Evolutionary conservation across 768 basidiomycete species (phyloP).

Genomic region (Leccinum sublutescens): DNA sequence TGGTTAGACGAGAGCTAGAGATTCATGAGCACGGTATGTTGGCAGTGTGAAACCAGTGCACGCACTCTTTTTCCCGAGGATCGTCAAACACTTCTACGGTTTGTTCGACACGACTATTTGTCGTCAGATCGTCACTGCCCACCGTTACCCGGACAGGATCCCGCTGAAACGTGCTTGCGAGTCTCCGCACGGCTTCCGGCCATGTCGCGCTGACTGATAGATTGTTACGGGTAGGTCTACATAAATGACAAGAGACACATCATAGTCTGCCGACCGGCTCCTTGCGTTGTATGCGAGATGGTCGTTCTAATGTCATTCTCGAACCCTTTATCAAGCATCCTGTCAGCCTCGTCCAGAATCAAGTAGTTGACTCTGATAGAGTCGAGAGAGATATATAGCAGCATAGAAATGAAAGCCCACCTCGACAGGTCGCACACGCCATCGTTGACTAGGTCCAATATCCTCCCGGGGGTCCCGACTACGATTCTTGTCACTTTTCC

Average conservation of each 20-base stretch:
- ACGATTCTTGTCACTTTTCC: constrained; percentile 68
- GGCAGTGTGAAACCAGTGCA: constrained; percentile 6
- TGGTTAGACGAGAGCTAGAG: constrained; percentile 56
- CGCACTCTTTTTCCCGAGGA: constrained; percentile 81
- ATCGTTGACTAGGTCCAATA: constrained; percentile 88
- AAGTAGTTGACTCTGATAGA: constrained; percentile 77
- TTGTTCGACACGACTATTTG: constrained; percentile 93
- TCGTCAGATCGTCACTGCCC: constrained; percentile 91
- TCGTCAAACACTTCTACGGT: constrained; percentile 90
- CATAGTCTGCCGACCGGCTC: constrained; percentile 79
- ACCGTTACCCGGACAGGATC: constrained; percentile 89
- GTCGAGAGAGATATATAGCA: neutral
- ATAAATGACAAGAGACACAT: constrained; percentile 58
- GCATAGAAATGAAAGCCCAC: constrained; percentile 40
- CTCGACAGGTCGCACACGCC: constrained; percentile 78
- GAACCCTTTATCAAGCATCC: constrained; percentile 98
- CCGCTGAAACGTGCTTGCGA: constrained; percentile 85
- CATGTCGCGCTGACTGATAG: constrained; percentile 91
- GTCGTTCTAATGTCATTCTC: constrained; percentile 96
- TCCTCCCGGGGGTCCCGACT: constrained; percentile 93
- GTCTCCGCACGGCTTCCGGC: constrained; percentile 89
- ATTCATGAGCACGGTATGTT: neutral
- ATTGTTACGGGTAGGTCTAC: neutral
- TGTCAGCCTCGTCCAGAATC: constrained; percentile 95
- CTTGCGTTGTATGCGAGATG: constrained; percentile 69